phyloP scores from a whole-genome alignment of 441 rosid species.

The Pelargonium citronellum region DNA sequence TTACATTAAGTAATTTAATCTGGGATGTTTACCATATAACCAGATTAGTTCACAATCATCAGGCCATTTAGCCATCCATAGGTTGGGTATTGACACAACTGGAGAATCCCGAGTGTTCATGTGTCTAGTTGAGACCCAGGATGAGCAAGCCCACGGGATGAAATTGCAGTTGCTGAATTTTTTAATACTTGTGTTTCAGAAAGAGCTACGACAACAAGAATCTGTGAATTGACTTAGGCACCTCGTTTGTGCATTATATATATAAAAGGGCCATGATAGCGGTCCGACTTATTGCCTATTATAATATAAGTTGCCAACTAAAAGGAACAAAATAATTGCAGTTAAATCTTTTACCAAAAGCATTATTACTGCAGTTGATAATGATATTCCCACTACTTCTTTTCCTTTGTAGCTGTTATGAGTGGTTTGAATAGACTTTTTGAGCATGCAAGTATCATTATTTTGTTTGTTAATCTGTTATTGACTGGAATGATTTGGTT shows the following conservation, averaged over 20 bases:
- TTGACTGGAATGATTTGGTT: not conserved
- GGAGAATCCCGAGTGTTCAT: not conserved
- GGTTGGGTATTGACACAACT: not conserved
- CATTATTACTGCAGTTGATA: slow-evolving; percentile 16
- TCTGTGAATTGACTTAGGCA: slow-evolving; percentile 14
- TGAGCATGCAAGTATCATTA: not conserved
- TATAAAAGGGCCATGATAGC: slow-evolving; percentile 13
- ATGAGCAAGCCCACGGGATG: too few relatives aligned
- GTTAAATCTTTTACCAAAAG: slow-evolving; percentile 11
- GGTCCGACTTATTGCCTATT: slow-evolving; percentile 21
- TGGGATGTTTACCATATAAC: not conserved
- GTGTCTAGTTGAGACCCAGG: too few relatives aligned
- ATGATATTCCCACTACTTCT: slow-evolving; percentile 18
- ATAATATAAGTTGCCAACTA: slow-evolving; percentile 20
- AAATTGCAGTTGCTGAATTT: too few relatives aligned
- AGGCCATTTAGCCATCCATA: not conserved
- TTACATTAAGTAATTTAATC: not conserved
- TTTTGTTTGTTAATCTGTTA: not conserved
- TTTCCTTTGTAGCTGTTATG: slow-evolving; percentile 3
- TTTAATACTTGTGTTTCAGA: too few relatives aligned
- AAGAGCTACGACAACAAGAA: too few relatives aligned
- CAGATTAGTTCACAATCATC: not conserved
- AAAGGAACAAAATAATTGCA: slow-evolving; percentile 16
- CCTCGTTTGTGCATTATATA: slow-evolving; percentile 17
- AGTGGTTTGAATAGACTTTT: slow-evolving; percentile 6